These are phyloP conservation scores for Collybiopsis luxurians DNA, from an alignment of 768 basidiomycete species.

Conservation along the genomic window DNA sequence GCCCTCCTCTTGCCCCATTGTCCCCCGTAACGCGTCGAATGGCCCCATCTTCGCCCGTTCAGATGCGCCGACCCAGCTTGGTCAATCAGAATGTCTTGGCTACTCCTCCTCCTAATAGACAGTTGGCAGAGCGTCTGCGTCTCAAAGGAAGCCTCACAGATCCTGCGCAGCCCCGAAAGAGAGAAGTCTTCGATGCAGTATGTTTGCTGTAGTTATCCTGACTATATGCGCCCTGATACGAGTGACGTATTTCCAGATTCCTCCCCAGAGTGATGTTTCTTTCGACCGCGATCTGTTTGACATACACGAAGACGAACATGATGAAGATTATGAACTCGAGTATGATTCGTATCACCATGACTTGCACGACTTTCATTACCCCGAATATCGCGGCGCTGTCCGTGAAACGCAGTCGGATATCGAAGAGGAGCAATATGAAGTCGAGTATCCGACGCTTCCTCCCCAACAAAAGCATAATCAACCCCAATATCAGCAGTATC, in stretches of 20 bases:
- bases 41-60: constrained; percentile 10
- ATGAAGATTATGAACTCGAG: constrained; percentile 40
- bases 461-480: constrained; percentile 20
- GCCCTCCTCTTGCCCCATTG: constrained; percentile 4
- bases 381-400: constrained; percentile 12
- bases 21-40: constrained; percentile 8
- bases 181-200: constrained; percentile 42
- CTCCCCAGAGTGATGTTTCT: constrained; percentile 30
- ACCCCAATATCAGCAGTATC: constrained; percentile 22
- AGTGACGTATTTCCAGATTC: constrained; percentile 21
- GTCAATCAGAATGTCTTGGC: constrained; percentile 32
- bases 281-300: constrained; percentile 62
- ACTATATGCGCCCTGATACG: not conserved
- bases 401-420: constrained; percentile 8
- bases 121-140: constrained; percentile 52
- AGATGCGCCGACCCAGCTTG: constrained; percentile 6
- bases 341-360: constrained; percentile 32
- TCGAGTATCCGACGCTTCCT: constrained; percentile 24
- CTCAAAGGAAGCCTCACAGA: constrained; percentile 73
- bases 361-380: constrained; percentile 12
- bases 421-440: constrained; percentile 6
- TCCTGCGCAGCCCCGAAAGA: constrained; percentile 52
- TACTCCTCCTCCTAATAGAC: constrained; percentile 68
- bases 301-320: constrained; percentile 71
- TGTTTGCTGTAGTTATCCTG: constrained; percentile 29